Base-by-base conservation (phyloP, 768 basidiomycete species). In the Boletus coccyginus region DNA sequence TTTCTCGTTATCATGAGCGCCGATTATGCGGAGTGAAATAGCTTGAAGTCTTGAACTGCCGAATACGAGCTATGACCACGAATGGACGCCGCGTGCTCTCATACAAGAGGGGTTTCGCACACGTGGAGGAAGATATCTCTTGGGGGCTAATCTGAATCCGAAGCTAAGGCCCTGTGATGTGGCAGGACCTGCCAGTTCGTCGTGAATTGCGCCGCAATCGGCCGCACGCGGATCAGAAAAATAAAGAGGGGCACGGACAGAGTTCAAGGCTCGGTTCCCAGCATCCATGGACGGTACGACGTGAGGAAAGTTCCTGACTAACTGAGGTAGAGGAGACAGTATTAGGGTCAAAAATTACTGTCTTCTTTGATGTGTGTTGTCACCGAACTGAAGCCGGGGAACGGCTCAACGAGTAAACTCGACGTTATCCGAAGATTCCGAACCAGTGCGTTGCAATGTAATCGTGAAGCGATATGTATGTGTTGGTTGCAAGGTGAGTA, bases 221-320 rank as follows among this genome's bases (percentile, higher is more conserved):
- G 60, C 54, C 29, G 33, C 17, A 52, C n/a, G 60, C 54, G 61
- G 43, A 68, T 66, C 63, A 56, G 44, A 54, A 45, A 47, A 53
- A 61, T 57, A 59, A 52, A 60, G 35, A 55, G 54, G 58, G 52
- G 57, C 4, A 57, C 29, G 44, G 59, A 59, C 59, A 48, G 51
- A 45, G 55, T 12, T 29, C 31, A 35, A 35, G 36, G 29, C 60
- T 62, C 60, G 52, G 57, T 38, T 40, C 43, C 31, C 14, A 27
- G 50, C 32, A 36, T 31, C 7, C 8, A 29, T 41, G 40, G 41
- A n/a, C 38, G 33, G 33, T 43, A 32, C 47, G 17, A 55, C 24
- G 46, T 40, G 9, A 19, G 42, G 36, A 52, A 39, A 17, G 21
- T n/a, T 27, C 36, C 46, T 55, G 45, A 54, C 42, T 21, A 35